Evolutionary conservation across 306 rosid species (phyloP).

Genomic region (Inga oerstediana): DNA sequence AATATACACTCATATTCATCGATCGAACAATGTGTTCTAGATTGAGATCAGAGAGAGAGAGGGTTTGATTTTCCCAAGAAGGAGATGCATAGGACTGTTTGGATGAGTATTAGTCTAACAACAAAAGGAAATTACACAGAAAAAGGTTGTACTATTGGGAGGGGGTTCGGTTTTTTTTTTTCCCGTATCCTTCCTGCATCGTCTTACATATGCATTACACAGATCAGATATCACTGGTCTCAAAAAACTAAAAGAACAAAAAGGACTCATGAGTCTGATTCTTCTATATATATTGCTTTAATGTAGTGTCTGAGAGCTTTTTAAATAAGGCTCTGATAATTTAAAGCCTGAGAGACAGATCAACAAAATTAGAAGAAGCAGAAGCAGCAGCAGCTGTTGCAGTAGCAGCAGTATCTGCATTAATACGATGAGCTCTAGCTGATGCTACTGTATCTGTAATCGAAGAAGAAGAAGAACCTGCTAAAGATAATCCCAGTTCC

Average conservation of each 20-base stretch:
- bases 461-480: constrained; percentile 36
- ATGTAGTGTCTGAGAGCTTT: background rate
- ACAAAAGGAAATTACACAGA: constrained; percentile 42
- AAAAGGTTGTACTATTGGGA: constrained; percentile 32
- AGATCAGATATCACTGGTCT: background rate
- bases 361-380: constrained; percentile 49
- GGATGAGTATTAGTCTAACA: constrained; percentile 27
- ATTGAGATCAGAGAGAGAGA: background rate
- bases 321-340: constrained; percentile 35
- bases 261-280: constrained; percentile 37
- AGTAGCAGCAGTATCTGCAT: constrained; percentile 10
- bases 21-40: background rate
- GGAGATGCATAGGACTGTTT: constrained; percentile 33
- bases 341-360: constrained; percentile 86
- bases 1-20: background rate
- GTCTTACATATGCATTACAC: constrained; percentile 30
- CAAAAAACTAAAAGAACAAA: background rate
- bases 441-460: background rate
- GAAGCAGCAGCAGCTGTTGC: background rate
- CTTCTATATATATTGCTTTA: background rate
- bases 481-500: constrained; percentile 39
- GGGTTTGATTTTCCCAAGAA: constrained; percentile 27
- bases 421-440: constrained; percentile 18
- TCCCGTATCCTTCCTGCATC: background rate
- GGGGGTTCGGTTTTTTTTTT: background rate